phyloP scores from a whole-genome alignment of 192 early-diverging fungal genomes.

The Allomyces javanicus region DNA sequence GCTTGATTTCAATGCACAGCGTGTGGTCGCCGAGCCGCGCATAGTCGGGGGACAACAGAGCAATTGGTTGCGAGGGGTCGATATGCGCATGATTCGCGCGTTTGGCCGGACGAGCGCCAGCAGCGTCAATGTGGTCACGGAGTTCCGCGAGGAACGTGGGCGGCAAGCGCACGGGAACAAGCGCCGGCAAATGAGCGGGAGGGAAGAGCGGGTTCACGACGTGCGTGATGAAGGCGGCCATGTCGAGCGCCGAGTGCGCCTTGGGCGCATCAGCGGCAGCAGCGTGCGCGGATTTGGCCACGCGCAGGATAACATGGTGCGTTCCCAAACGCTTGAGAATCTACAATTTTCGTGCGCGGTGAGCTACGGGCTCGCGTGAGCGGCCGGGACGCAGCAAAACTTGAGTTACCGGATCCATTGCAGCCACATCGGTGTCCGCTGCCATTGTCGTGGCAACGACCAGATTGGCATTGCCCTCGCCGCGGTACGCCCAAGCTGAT shows the following conservation, averaged over 20 bases:
- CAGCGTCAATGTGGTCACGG: background rate
- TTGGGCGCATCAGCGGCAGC: background rate
- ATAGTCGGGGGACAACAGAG: background rate
- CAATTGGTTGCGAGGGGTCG: background rate
- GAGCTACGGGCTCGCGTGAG: constrained; percentile 8
- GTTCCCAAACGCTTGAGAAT: background rate
- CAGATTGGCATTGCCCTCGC: constrained; percentile 56
- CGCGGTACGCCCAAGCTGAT: constrained; percentile 42
- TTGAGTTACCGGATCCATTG: constrained; percentile 22
- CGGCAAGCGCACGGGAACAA: background rate
- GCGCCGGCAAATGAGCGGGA: background rate
- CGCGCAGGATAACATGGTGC: constrained; percentile 1
- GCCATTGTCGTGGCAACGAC: constrained; percentile 23
- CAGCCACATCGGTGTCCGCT: no score
- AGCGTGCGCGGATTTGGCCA: background rate
- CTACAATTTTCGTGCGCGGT: constrained; percentile 12
- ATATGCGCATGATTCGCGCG: constrained; percentile 1
- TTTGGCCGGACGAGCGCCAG: constrained; percentile 2
- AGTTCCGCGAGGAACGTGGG: constrained; percentile 1
- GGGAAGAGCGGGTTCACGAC: background rate
- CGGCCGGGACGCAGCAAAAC: background rate
- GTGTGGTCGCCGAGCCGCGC: background rate
- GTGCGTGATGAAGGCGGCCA: background rate
- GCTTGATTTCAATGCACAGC: constrained; percentile 5
- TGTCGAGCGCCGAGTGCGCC: background rate